Evolutionary conservation across 2,329 filamentous ascomycete genomes (phyloP).

Genomic region (Lachnellula willkommii): DNA sequence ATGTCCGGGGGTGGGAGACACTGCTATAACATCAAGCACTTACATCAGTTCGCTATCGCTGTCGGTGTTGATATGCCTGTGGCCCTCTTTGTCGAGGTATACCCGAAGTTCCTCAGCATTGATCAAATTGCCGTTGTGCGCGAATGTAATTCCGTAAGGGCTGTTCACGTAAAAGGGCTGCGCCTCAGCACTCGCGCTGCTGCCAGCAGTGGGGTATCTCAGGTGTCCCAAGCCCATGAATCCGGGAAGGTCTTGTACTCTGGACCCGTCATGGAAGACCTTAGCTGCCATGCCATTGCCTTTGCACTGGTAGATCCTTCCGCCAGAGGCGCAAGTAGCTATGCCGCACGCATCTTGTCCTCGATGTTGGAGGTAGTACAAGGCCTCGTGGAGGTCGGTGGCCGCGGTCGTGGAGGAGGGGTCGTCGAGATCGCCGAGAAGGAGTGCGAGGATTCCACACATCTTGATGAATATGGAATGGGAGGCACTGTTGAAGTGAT

Average conservation of each 20-base stretch:
- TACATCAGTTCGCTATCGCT: slow-evolving; percentile 68
- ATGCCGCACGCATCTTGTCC: slow-evolving; percentile 89
- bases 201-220: slow-evolving; percentile 85
- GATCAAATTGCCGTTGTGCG: slow-evolving; percentile 86
- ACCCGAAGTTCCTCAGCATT: slow-evolving; percentile 62
- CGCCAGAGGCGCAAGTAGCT: slow-evolving; percentile 66
- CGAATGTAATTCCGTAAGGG: slow-evolving; percentile 75
- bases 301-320: slow-evolving; percentile 83
- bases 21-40: too few species aligned
- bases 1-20: too few species aligned
- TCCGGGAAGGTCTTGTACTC: slow-evolving; percentile 69
- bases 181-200: slow-evolving; percentile 75
- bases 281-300: slow-evolving; percentile 81
- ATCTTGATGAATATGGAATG: slow-evolving; percentile 35
- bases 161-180: slow-evolving; percentile 92
- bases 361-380: slow-evolving; percentile 67
- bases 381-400: slow-evolving; percentile 62
- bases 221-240: slow-evolving; percentile 84
- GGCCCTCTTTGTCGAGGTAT: slow-evolving; percentile 40
- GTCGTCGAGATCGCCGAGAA: slow-evolving; percentile 51
- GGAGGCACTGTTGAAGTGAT: not conserved
- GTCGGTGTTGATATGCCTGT: slow-evolving; percentile 55
- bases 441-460: slow-evolving; percentile 59
- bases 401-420: slow-evolving; percentile 47
- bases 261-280: slow-evolving; percentile 76